phyloP scores from a whole-genome alignment of 306 rosid genomes.

The Nissolia schottii region DNA sequence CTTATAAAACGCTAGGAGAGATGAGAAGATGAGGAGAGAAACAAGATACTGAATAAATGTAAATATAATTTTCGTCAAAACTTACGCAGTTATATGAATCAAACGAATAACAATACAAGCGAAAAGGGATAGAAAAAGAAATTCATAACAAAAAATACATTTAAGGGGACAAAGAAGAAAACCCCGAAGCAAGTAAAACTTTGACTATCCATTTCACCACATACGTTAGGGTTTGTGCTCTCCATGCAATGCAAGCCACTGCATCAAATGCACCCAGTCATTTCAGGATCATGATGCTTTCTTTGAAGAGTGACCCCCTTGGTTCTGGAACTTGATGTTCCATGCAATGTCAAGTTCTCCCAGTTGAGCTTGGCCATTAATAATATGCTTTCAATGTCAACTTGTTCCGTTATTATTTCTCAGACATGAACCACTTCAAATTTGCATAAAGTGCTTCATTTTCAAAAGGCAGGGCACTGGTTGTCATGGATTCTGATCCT shows the following conservation, averaged over 20 bases:
- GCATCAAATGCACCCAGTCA: not conserved
- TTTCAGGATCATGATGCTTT: not conserved
- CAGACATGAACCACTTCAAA: conserved; percentile 85
- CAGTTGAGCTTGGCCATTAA: not conserved
- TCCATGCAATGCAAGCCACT: not conserved
- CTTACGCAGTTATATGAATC: not conserved
- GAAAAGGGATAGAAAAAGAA: not conserved
- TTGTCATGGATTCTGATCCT: conserved; percentile 17
- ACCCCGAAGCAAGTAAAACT: not conserved
- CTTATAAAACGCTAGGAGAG: not conserved
- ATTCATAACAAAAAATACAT: not conserved
- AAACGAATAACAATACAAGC: not conserved
- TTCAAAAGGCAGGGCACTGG: conserved; percentile 40
- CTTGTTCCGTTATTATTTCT: conserved; percentile 26
- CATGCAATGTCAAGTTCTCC: not conserved
- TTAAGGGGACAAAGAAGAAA: not conserved
- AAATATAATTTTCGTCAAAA: not conserved
- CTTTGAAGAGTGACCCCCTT: not conserved
- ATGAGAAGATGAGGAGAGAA: not conserved
- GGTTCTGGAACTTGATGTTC: not conserved
- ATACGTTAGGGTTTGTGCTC: not conserved
- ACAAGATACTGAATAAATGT: not conserved
- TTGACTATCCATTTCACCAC: not conserved
- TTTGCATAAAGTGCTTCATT: conserved; percentile 69
- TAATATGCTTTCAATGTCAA: not conserved